Evolutionary conservation across 306 rosid genomes (phyloP).

Genomic region (Vigna nakashimae): DNA sequence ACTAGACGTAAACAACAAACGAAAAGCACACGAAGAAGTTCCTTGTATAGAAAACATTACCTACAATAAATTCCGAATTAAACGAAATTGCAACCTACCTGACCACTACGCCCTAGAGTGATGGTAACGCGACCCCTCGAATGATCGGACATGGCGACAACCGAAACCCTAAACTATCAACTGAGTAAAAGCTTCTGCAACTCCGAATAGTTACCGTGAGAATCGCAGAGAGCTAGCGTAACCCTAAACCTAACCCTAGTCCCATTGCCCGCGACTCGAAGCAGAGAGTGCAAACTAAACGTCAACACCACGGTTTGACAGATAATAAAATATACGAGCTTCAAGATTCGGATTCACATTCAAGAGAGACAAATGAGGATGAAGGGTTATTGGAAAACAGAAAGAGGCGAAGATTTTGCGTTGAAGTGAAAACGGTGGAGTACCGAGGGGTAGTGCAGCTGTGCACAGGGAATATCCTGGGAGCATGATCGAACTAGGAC

Average conservation of each 20-base stretch:
- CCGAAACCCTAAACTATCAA: constrained; percentile 63
- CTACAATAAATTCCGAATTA: not conserved
- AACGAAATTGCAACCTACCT: constrained; percentile 53
- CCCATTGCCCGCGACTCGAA: constrained; percentile 21
- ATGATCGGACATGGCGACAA: constrained; percentile 64
- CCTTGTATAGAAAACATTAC: not conserved
- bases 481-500: constrained; percentile 37
- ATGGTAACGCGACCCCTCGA: constrained; percentile 85
- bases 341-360: constrained; percentile 28
- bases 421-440: constrained; percentile 34
- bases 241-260: constrained; percentile 54
- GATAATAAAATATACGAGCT: not conserved
- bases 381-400: not conserved
- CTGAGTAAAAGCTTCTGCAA: constrained; percentile 24
- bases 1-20: not conserved
- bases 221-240: constrained; percentile 34
- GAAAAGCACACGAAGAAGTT: constrained; percentile 21
- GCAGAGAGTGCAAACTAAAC: constrained; percentile 1
- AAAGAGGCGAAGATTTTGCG: constrained; percentile 34
- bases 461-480: constrained; percentile 38
- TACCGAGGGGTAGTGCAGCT: constrained; percentile 33
- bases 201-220: not conserved
- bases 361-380: not conserved
- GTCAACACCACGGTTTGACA: not conserved
- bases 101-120: constrained; percentile 89